Conservation (phyloP, 768 basidiomycete species). For the Rhodotorula diobovata region DNA sequence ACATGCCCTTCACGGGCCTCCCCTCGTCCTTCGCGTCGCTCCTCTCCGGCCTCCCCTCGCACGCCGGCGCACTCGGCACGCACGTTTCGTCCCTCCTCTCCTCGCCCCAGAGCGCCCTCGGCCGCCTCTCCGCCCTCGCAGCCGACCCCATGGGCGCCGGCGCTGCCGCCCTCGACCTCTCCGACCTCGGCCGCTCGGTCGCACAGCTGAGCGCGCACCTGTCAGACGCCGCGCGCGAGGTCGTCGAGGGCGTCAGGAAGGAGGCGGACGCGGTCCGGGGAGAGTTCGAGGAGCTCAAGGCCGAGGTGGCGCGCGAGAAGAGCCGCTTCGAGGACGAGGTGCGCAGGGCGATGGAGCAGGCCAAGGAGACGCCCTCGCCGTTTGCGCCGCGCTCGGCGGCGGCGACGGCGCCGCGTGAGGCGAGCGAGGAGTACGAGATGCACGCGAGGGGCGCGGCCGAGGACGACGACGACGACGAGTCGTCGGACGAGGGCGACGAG, state of each 20-base stretch:
- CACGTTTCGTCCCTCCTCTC: neutral
- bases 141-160: neutral
- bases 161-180: neutral
- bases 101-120: neutral
- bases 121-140: slow-evolving; percentile 5
- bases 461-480: neutral
- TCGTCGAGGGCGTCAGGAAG: neutral
- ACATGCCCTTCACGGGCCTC: neutral
- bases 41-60: neutral
- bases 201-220: neutral
- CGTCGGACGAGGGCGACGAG: neutral
- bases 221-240: neutral
- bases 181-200: neutral
- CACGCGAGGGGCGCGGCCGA: neutral
- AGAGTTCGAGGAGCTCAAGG: slow-evolving; percentile 8
- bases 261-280: slow-evolving; percentile 8
- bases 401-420: neutral
- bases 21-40: neutral
- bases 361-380: no score
- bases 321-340: slow-evolving; percentile 2
- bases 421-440: neutral
- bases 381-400: neutral
- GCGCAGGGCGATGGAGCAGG: neutral
- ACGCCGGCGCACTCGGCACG: neutral
- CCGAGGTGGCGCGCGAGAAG: slow-evolving; percentile 1